Evolutionary conservation across 768 basidiomycete genomes (phyloP), one percentile per base, ranked within the genome.

Genomic region (Mycena vitilis): DNA sequence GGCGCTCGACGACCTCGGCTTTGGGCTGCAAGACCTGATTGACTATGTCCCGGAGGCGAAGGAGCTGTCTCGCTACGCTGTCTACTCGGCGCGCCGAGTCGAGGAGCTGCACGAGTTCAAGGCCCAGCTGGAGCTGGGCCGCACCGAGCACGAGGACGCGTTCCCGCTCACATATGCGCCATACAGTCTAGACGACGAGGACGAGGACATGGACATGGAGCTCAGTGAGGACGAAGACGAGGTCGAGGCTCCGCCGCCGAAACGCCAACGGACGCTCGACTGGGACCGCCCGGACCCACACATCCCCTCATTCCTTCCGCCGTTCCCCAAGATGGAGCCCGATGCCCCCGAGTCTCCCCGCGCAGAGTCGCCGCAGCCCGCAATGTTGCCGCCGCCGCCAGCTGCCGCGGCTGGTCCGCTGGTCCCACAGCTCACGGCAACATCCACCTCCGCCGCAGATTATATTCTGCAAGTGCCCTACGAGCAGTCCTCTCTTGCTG

Each of bases 91-190:
- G 48, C 83, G 90, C 73, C 83, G 92, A 73, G 82, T 88, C 13
- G 92, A 94, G 76, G 93, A 94, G 75, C 78, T 95, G 75, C 81
- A 84, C 60, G 93, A 93, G 76, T 85, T 92, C 77, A 89, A 85
- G 83, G 87, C 91, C 90, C 81, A 79, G 85, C 84, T 73, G 48
- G 65, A 79, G 85, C 84, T 73, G 48, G 65, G 68, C 72, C 77
- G 82, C 54, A 83, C 84, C 45, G 86, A 88, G 66, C 78, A 75
- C 42, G 87, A 88, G 66, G 89, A 89, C 74, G 81, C 81, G 8
- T 86, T 90, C 69, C 84, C 82, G 9, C 81, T 94, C 9, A 72
- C 81, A 30, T 90, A 86, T 61, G 78, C 77, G 23, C 82, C 75
- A 36, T 81, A 77, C 48, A 64, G 77, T 77, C 7, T 76, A 74